Evolutionary conservation across 768 basidiomycete genomes (phyloP), one percentile per base, ranked within the genome.

Genomic region (Amanita thiersii): DNA sequence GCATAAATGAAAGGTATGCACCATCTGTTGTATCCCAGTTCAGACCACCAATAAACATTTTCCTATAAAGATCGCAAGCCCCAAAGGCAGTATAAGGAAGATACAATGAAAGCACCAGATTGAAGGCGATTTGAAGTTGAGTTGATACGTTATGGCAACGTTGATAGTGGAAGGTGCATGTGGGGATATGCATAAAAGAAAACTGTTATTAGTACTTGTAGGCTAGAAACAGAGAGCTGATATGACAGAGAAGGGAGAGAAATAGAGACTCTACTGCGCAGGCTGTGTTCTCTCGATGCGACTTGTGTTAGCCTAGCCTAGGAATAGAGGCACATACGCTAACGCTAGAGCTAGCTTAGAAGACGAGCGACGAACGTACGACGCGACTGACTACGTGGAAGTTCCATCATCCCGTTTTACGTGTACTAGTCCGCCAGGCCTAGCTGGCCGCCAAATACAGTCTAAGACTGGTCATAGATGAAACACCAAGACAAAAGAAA

Each of bases 1-100:
- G 61, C 51, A 58, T 62, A 55, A 62, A 64, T 61, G 51, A 53
- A 51, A 58, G 56, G 52, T 64, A 68, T 67, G 48, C 77, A 99
- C 96, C 94, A 75, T 98, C 96, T 60, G 90, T 94, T 55, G 96
- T 98, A 65, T 98, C 94, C 96, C 96, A 99, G 69, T 98, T 96
- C 51, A 99, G 73, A 51, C 96, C 96, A 49, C 96, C 96, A 59
- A 99, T 93, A 65, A 99, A 99, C 96, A 99, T 99, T 75, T 99
- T 99, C 65, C 96, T 97, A 72, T 62, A 68, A 60, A 66, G 53
- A 40, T 47, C 30, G 47, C 47, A 45, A 44, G 44, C 47, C 44
- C 46, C 45, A 40, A 48, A 40, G 47, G 42, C 26, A 45, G 40
- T 41, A n/a, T n/a, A n/a, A n/a, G n/a, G 50, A 32, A 37, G 43